A percentile compares a stretch with the other conserved stretches of the same genome.
Conservation (phyloP, 2,329 filamentous ascomycete genomes). For the Penicillium sp. region DNA sequence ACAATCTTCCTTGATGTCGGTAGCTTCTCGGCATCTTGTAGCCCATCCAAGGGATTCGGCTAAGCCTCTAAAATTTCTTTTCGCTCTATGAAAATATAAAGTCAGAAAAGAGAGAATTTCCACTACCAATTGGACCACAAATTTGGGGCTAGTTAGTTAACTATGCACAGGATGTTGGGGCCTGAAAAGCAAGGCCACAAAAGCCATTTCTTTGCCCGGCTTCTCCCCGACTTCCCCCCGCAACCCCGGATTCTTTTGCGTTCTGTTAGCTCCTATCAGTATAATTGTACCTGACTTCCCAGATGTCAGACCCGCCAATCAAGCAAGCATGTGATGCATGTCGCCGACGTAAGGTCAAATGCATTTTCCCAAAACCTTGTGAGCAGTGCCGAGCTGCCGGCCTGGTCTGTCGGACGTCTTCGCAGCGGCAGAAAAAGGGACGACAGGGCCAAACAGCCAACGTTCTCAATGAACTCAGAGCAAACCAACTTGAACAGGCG, state of each 20-base stretch:
- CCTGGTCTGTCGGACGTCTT: slow-evolving; percentile 18
- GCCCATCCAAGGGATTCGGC: neutral
- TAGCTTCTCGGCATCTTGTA: neutral
- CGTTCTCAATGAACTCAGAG: slow-evolving; percentile 19
- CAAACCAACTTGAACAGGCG: neutral
- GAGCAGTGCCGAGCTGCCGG: slow-evolving; percentile 15
- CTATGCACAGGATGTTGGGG: neutral
- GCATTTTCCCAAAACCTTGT: slow-evolving; percentile 18
- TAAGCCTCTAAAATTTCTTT: no score
- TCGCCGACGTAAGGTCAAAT: slow-evolving; percentile 25
- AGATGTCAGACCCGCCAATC: neutral
- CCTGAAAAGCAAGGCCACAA: neutral
- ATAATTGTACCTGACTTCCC: neutral
- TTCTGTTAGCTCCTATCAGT: neutral
- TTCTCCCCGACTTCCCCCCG: slow-evolving; percentile 11
- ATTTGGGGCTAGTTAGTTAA: no score
- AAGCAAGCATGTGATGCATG: slow-evolving; percentile 26
- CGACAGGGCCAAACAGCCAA: slow-evolving; percentile 23
- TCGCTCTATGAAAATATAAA: neutral
- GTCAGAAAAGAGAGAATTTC: neutral
- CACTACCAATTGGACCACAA: neutral
- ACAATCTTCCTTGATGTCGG: neutral
- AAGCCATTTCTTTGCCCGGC: neutral
- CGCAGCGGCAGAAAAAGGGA: slow-evolving; percentile 19
- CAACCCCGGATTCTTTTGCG: slow-evolving; percentile 1